These are phyloP conservation scores for Stenocarpella maydis DNA, from an alignment of 2,329 filamentous ascomycete species.

Conservation along the genomic window DNA sequence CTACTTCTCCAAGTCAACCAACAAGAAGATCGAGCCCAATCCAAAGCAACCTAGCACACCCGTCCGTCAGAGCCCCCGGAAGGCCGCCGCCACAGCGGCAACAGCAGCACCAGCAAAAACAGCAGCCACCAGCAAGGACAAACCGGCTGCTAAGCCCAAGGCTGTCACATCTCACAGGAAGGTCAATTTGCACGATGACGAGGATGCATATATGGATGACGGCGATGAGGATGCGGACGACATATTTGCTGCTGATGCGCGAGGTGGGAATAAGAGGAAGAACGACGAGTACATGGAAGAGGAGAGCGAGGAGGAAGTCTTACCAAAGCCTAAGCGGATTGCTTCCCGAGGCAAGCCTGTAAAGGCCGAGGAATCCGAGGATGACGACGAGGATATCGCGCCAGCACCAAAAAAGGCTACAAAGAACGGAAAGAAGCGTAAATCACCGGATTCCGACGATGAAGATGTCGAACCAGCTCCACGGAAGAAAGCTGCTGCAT, in stretches of 20 bases:
- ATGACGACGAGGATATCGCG: slow-evolving; percentile 45
- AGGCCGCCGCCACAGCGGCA: slow-evolving; percentile 46
- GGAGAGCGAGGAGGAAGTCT: slow-evolving; percentile 67
- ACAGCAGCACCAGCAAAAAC: slow-evolving; percentile 36
- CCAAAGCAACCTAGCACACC: slow-evolving; percentile 51
- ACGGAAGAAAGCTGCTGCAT: slow-evolving; percentile 63
- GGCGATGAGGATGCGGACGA: slow-evolving; percentile 80
- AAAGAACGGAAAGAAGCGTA: slow-evolving; percentile 40
- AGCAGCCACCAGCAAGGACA: slow-evolving; percentile 39
- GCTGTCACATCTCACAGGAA: slow-evolving; percentile 52
- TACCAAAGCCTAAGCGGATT: slow-evolving; percentile 54
- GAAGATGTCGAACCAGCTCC: slow-evolving; percentile 29
- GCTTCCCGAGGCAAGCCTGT: slow-evolving; percentile 53
- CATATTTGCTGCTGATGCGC: slow-evolving; percentile 79
- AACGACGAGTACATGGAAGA: slow-evolving; percentile 81
- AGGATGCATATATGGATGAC: slow-evolving; percentile 69
- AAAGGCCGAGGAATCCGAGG: slow-evolving; percentile 43
- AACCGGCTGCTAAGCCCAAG: slow-evolving; percentile 46
- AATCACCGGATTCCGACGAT: slow-evolving; percentile 34
- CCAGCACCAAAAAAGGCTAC: slow-evolving; percentile 43
- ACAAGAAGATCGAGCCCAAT: slow-evolving; percentile 48
- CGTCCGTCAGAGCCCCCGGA: slow-evolving; percentile 61
- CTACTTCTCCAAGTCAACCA: slow-evolving; percentile 61
- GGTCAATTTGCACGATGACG: slow-evolving; percentile 56
- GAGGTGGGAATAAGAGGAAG: slow-evolving; percentile 70